These are phyloP conservation scores for Candida corydali DNA, from an alignment of 805 yeast genomes.

Conservation along the genomic window DNA sequence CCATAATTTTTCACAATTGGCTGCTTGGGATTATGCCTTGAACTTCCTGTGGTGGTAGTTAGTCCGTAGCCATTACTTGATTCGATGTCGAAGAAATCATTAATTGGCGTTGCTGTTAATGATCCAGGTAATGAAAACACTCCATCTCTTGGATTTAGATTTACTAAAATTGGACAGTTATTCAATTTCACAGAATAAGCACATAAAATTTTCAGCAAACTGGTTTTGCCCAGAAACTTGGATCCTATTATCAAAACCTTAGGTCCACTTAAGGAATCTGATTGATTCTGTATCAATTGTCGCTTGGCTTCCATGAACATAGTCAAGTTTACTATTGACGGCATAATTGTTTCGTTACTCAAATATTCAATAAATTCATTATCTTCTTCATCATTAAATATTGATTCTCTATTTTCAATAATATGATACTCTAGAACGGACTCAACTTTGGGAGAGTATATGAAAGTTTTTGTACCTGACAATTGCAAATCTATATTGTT, in stretches of 20 bases:
- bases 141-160: constrained; percentile 71
- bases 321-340: constrained; percentile 62
- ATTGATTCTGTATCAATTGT: constrained; percentile 25
- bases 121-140: constrained; percentile 80
- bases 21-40: constrained; percentile 78
- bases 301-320: constrained; percentile 63
- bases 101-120: constrained; percentile 75
- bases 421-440: constrained; percentile 34
- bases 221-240: constrained; percentile 71
- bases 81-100: constrained; percentile 77
- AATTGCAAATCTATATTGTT: constrained; percentile 48
- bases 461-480: constrained; percentile 34
- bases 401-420: constrained; percentile 7
- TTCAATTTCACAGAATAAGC: constrained; percentile 76
- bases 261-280: constrained; percentile 33
- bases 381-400: constrained; percentile 21
- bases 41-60: constrained; percentile 66
- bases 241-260: constrained; percentile 73
- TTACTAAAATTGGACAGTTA: constrained; percentile 65
- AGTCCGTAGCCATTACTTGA: constrained; percentile 70
- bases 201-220: constrained; percentile 62
- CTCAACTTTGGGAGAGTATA: constrained; percentile 44
- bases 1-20: constrained; percentile 86
- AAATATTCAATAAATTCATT: constrained; percentile 52
- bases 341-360: constrained; percentile 68